phyloP scores from a whole-genome alignment of 352 stramenopile species.

The Globisporangium recalcitrans region DNA sequence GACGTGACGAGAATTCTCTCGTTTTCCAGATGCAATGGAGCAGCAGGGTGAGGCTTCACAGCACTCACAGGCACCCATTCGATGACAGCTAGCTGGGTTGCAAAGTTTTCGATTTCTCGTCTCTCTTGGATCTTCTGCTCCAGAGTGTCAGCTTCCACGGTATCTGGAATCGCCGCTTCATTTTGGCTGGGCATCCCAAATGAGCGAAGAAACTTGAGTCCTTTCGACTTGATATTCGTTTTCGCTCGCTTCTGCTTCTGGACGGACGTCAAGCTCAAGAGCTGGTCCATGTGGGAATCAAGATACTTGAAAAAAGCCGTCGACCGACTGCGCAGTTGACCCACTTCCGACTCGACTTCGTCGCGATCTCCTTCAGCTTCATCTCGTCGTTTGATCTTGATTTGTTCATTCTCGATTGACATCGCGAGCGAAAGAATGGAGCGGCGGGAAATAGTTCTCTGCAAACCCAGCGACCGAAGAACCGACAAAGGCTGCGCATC shows the following conservation, averaged over 20 bases:
- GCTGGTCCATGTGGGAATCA: constrained; percentile 50
- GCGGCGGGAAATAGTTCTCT: constrained; percentile 52
- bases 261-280: constrained; percentile 27
- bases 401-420: constrained; percentile 53
- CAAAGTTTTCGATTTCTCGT: constrained; percentile 60
- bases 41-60: constrained; percentile 25
- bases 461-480: constrained; percentile 59
- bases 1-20: constrained; percentile 40
- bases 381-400: constrained; percentile 20
- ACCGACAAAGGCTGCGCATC: constrained; percentile 43
- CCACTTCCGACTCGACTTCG: constrained; percentile 12
- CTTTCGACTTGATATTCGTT: constrained; percentile 43
- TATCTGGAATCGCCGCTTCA: constrained; percentile 15
- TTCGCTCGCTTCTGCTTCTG: constrained; percentile 25
- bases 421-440: constrained; percentile 58
- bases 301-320: constrained; percentile 62
- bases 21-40: constrained; percentile 36
- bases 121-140: constrained; percentile 33
- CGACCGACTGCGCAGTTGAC: constrained; percentile 31
- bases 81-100: constrained; percentile 48
- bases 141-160: constrained; percentile 18
- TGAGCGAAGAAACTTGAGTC: constrained; percentile 48
- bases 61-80: constrained; percentile 53
- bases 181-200: constrained; percentile 22
- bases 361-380: constrained; percentile 15